These are phyloP conservation scores for Cercospora sojina DNA, from an alignment of 2,329 filamentous ascomycete species.

Conservation along the genomic window DNA sequence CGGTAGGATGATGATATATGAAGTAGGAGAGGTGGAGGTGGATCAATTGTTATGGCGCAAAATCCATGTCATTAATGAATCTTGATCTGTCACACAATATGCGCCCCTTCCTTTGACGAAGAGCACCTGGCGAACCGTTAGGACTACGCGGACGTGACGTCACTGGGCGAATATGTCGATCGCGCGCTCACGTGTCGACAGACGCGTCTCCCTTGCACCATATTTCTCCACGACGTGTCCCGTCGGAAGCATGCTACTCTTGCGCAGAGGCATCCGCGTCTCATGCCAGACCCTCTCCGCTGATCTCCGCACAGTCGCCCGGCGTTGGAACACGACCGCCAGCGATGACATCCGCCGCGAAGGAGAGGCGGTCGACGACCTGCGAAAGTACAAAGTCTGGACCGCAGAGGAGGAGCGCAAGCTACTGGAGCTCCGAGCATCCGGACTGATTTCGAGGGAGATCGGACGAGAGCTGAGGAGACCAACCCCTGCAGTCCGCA, in stretches of 20 bases:
- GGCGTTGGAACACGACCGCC: background rate
- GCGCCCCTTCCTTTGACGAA: background rate
- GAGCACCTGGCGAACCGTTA: background rate
- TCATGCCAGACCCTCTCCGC: background rate
- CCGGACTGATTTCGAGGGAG: background rate
- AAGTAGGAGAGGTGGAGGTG: background rate
- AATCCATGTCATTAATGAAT: background rate
- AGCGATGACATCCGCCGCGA: background rate
- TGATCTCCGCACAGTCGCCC: background rate
- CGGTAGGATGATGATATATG: background rate
- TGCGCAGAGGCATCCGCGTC: background rate
- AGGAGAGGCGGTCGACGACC: background rate
- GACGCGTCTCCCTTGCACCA: background rate
- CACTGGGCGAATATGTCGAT: background rate
- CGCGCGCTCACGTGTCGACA: background rate
- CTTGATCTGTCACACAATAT: background rate
- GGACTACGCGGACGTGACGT: background rate
- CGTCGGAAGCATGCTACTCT: background rate
- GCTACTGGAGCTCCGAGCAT: background rate
- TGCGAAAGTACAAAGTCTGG: background rate
- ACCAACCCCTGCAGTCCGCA: background rate
- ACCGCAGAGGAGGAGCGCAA: conserved; percentile 3
- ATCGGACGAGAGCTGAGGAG: background rate
- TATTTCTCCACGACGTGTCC: background rate
- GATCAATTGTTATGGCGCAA: background rate